Evolutionary conservation across 345 rosid genomes (phyloP).

Genomic region (Noccaea caerulescens): DNA sequence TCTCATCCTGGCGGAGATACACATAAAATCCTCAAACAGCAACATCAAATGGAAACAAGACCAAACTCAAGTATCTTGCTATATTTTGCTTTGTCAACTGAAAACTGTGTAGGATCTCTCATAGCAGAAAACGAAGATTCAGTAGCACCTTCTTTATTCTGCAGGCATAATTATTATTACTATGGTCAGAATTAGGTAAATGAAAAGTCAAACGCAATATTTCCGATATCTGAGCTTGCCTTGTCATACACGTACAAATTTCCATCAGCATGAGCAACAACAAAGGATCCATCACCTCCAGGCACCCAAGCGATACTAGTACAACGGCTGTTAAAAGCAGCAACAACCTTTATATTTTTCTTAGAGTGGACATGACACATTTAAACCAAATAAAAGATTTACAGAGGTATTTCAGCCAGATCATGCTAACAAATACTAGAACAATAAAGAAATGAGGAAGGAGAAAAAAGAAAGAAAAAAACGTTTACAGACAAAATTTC

Average conservation of each 20-base stretch:
- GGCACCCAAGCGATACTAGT: conserved; percentile 93
- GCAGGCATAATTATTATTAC: conserved; percentile 39
- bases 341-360: conserved; percentile 51
- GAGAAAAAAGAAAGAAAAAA: too few species aligned
- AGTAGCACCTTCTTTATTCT: conserved; percentile 86
- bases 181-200: conserved; percentile 10
- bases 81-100: conserved; percentile 87
- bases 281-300: conserved; percentile 88
- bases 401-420: too few species aligned
- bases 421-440: too few species aligned
- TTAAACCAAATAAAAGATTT: too few species aligned
- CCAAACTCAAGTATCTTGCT: conserved; percentile 64
- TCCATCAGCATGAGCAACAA: conserved; percentile 97
- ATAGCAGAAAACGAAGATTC: conserved; percentile 90
- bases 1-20: background rate
- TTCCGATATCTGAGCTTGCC: conserved; percentile 57
- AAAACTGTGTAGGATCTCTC: conserved; percentile 84
- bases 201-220: conserved; percentile 19
- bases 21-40: background rate
- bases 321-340: conserved; percentile 75
- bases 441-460: too few species aligned
- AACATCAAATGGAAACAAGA: background rate
- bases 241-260: conserved; percentile 90
- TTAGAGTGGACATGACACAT: too few species aligned
- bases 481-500: too few species aligned